A percentile compares a stretch with the other conserved stretches of the same genome.
phyloP scores from a whole-genome alignment of 2,329 filamentous ascomycete genomes.

The Diaporthe vaccinii region DNA sequence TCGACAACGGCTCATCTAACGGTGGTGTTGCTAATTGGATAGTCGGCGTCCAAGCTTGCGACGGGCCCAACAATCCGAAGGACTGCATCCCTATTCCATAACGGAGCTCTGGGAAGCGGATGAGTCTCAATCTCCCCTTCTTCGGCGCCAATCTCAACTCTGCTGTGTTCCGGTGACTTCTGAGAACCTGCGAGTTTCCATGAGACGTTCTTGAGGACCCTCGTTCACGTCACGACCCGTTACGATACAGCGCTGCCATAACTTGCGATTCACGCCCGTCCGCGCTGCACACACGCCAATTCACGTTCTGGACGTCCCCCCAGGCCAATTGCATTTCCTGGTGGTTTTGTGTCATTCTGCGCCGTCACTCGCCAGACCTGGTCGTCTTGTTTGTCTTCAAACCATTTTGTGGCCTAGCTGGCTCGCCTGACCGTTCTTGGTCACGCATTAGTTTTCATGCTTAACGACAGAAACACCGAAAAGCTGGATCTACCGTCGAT shows the following conservation, averaged over 20 bases:
- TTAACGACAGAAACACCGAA: constrained; percentile 70
- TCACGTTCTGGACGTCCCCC: constrained; percentile 10
- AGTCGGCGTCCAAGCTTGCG: constrained; percentile 29
- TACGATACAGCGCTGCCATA: constrained; percentile 24
- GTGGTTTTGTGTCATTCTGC: constrained; percentile 31
- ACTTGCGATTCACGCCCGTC: constrained; percentile 5
- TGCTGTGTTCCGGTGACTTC: neutral
- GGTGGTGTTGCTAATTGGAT: constrained; percentile 23
- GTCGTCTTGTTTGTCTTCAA: constrained; percentile 21
- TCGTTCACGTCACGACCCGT: constrained; percentile 35
- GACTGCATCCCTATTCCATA: constrained; percentile 27
- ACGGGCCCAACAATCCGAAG: constrained; percentile 29
- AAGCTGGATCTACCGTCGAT: constrained; percentile 96
- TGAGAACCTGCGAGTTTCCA: constrained; percentile 23
- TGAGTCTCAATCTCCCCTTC: neutral
- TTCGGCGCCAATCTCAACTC: constrained; percentile 13
- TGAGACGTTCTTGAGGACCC: constrained; percentile 26
- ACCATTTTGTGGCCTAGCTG: constrained; percentile 27
- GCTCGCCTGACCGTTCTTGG: constrained; percentile 34
- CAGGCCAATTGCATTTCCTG: constrained; percentile 37
- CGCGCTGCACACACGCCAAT: constrained; percentile 8
- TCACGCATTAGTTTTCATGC: constrained; percentile 39
- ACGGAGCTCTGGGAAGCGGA: neutral
- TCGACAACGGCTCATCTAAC: constrained; percentile 26
- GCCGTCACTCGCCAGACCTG: constrained; percentile 8